These are phyloP conservation scores for Psophocarpus tetragonolobus DNA, from an alignment of 306 rosid genomes.

Conservation along the genomic window DNA sequence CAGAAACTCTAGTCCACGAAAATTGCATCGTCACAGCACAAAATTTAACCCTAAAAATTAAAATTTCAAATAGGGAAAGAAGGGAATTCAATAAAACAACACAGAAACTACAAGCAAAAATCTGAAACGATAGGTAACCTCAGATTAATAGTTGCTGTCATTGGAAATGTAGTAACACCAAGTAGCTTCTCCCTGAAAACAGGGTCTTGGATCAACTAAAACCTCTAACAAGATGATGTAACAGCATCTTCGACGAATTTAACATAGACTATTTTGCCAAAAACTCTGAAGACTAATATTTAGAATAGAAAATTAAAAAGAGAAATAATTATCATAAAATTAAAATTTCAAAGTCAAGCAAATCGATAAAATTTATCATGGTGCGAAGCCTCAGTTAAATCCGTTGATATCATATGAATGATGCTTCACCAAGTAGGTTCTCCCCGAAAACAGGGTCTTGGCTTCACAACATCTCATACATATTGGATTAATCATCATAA, in stretches of 20 bases:
- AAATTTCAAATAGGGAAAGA: no score
- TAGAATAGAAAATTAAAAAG: background rate
- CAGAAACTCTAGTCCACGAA: slow-evolving; percentile 96
- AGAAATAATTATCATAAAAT: background rate
- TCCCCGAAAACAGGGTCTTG: slow-evolving; percentile 68
- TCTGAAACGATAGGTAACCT: background rate
- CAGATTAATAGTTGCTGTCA: slow-evolving; percentile 47
- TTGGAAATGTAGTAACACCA: slow-evolving; percentile 43
- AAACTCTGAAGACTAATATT: background rate
- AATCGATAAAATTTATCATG: background rate
- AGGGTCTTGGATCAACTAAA: slow-evolving; percentile 45
- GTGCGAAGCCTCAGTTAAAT: slow-evolving; percentile 44
- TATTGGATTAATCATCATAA: slow-evolving; percentile 54
- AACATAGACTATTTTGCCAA: rapidly evolving
- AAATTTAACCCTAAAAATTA: no score
- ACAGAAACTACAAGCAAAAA: background rate
- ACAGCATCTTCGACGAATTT: background rate
- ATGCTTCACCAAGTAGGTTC: slow-evolving; percentile 78
- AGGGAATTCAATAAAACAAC: no score
- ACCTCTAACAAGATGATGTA: slow-evolving; percentile 57
- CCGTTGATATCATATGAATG: slow-evolving; percentile 54
- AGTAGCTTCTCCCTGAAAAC: slow-evolving; percentile 51
- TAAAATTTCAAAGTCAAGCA: background rate
- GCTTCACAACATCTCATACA: slow-evolving; percentile 59
- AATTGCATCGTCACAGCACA: slow-evolving; percentile 71